Conservation (phyloP, 1,139 yeast genomes). For the Yamadazyma triangularis region DNA sequence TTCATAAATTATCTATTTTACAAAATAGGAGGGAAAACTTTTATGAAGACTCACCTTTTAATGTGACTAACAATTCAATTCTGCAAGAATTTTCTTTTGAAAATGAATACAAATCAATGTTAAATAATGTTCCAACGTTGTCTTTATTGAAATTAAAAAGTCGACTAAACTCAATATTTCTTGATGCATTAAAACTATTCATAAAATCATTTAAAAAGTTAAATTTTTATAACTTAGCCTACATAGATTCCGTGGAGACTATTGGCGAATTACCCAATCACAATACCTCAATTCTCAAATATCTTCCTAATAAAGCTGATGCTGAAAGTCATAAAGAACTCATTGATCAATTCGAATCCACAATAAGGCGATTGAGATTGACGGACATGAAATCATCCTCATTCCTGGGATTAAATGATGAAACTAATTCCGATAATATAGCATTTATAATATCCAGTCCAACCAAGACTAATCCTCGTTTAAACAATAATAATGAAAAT, state of each 20-base stretch:
- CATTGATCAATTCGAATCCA: conserved; percentile 27
- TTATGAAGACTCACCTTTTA: conserved; percentile 27
- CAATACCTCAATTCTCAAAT: conserved; percentile 13
- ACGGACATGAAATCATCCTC: conserved; percentile 8
- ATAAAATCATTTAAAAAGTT: conserved; percentile 29
- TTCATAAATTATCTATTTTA: conserved; percentile 15
- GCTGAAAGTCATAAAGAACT: conserved; percentile 27
- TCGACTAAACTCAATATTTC: conserved; percentile 31
- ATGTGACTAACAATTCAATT: conserved; percentile 12
- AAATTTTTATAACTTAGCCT: conserved; percentile 21
- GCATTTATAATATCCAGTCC: conserved; percentile 41
- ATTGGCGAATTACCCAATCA: conserved; percentile 21
- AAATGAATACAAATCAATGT: conserved; percentile 23
- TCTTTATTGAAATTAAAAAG: conserved; percentile 29
- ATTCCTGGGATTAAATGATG: conserved; percentile 6
- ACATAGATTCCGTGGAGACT: conserved; percentile 24
- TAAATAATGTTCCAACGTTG: conserved; percentile 23
- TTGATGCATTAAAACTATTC: conserved; percentile 30
- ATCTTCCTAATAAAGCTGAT: conserved; percentile 27
- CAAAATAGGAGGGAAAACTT: conserved; percentile 19
- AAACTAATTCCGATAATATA: conserved; percentile 14
- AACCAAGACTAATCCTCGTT: conserved; percentile 18
- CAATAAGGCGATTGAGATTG: conserved; percentile 18
- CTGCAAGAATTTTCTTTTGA: conserved; percentile 19
- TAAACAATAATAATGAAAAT: neutral